A percentile compares a stretch with the other conserved stretches of the same genome.
Conservation (phyloP, 2,329 filamentous ascomycete species). For the Diaporthe destruens region DNA sequence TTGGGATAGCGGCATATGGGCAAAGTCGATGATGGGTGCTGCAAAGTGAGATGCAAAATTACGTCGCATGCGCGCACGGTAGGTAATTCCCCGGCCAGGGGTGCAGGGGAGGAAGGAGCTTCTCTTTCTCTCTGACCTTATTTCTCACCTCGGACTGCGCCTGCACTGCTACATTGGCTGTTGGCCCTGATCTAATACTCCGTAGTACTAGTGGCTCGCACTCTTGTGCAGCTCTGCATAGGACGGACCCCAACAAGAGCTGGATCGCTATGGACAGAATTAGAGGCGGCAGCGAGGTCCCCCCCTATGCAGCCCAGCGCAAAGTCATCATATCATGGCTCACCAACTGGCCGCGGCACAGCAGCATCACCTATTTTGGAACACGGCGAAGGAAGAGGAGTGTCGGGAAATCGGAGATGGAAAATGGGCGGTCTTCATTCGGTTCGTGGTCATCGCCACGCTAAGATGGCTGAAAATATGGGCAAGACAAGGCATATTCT, state of each 20-base stretch:
- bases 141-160: too few species aligned
- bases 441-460: neutral
- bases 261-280: neutral
- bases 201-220: neutral
- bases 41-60: conserved; percentile 5
- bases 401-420: neutral
- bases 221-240: conserved; percentile 10
- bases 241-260: neutral
- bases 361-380: conserved; percentile 24
- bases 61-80: conserved; percentile 4
- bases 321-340: conserved; percentile 10
- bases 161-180: too few species aligned
- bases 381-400: neutral
- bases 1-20: neutral
- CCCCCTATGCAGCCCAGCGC: neutral
- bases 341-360: conserved; percentile 7
- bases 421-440: conserved; percentile 14
- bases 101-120: neutral
- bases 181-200: too few species aligned
- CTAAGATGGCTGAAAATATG: neutral
- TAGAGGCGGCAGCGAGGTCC: neutral
- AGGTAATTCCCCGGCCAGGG: conserved; percentile 24
- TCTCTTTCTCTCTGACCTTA: too few species aligned
- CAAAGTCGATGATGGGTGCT: neutral
- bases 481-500: conserved; percentile 13